A percentile compares a stretch with the other conserved stretches of the same genome.
These are phyloP conservation scores for Amaranthus palmeri DNA, from an alignment of 148 eudicot species.

Conservation along the genomic window DNA sequence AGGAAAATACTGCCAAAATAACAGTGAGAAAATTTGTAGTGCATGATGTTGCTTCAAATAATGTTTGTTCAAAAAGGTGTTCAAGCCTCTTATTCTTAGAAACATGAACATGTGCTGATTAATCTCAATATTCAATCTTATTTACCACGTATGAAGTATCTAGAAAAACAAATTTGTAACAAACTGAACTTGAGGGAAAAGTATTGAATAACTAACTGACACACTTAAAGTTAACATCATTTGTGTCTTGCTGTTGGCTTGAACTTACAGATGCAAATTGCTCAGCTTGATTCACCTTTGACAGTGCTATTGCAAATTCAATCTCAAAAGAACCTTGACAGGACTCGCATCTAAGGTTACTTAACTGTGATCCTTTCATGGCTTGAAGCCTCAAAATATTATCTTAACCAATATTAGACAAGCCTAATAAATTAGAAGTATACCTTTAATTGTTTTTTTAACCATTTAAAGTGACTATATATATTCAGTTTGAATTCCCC, in stretches of 20 bases:
- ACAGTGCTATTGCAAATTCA: slow-evolving; percentile 34
- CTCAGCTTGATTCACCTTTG: slow-evolving; percentile 43
- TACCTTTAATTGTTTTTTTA: too few relatives aligned
- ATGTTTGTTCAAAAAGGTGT: too few relatives aligned
- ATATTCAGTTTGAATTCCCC: too few relatives aligned
- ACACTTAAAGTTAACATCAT: slow-evolving; percentile 40
- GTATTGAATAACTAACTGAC: neutral
- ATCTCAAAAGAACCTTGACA: slow-evolving; percentile 39
- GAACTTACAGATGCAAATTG: slow-evolving; percentile 44
- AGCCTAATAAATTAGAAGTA: too few relatives aligned
- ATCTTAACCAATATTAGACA: too few relatives aligned
- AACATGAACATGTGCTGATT: too few relatives aligned
- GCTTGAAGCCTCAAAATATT: too few relatives aligned
- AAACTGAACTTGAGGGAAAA: neutral
- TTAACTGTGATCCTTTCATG: too few relatives aligned
- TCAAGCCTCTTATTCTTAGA: too few relatives aligned
- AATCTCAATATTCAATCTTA: neutral
- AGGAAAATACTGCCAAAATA: neutral
- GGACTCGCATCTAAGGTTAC: slow-evolving; percentile 68
- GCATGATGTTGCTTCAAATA: neutral
- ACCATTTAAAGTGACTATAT: too few relatives aligned
- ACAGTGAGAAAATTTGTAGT: neutral
- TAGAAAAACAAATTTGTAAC: too few relatives aligned
- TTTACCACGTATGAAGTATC: neutral
- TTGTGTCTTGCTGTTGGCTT: slow-evolving; percentile 34